phyloP scores from a whole-genome alignment of 176 grass and related monocot species.

The Aegilops speltoides region DNA sequence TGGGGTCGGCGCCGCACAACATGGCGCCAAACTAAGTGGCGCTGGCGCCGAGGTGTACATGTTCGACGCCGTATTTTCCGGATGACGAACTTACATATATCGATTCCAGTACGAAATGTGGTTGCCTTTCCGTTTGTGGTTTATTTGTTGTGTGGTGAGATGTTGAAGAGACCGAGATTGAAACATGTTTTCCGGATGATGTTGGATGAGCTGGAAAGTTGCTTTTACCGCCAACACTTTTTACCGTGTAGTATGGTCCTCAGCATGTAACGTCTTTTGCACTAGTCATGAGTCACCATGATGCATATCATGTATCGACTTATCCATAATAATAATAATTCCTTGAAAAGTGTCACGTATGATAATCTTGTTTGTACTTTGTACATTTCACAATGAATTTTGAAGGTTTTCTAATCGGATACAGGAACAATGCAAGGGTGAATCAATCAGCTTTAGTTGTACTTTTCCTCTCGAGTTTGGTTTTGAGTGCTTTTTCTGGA shows the following conservation, averaged over 20 bases:
- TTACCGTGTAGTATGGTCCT: neutral
- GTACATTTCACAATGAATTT: neutral
- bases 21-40: too few relatives aligned
- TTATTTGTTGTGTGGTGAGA: neutral
- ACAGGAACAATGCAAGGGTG: neutral
- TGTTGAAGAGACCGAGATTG: neutral
- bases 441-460: neutral
- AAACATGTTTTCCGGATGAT: neutral
- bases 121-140: neutral
- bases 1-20: too few relatives aligned
- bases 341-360: too few relatives aligned
- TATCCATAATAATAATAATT: too few relatives aligned
- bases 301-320: too few relatives aligned
- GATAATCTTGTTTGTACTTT: too few relatives aligned
- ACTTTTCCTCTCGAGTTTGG: neutral
- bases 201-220: neutral
- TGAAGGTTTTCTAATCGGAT: neutral
- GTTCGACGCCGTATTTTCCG: too few relatives aligned
- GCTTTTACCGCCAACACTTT: neutral
- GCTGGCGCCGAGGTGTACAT: too few relatives aligned
- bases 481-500: neutral
- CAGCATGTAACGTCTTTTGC: neutral
- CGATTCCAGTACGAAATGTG: neutral
- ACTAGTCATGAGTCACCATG: too few relatives aligned
- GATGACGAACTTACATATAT: constrained; percentile 10